Evolutionary conservation across 2,329 filamentous ascomycete species (phyloP), one percentile per base, ranked within the genome.

Genomic region (Cordyceps javanica): DNA sequence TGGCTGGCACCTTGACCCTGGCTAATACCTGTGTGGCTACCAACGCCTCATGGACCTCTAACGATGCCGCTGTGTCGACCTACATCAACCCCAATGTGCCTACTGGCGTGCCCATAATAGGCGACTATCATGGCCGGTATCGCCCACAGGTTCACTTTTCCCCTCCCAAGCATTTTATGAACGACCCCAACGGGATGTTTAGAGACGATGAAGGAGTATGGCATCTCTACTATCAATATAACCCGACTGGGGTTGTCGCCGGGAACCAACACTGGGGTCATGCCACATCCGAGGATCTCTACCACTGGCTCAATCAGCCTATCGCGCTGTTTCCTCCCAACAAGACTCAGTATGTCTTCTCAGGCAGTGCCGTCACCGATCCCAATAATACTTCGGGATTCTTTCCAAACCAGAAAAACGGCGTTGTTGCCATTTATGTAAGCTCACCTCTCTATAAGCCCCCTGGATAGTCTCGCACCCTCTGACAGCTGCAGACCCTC

Each of bases 201-300:
- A 66, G 77, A 6, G 82, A 86, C 60, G 73, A 69, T 2, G 74
- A 82, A 56, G 82, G 82, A 5, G 73, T 75, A 0, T 88, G 81
- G 68, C 85, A 88, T 65, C 62, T 86, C 2, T 88, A 88, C 69
- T 88, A 88, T 63, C 85, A 88, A 65, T 84, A 77, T 73, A 70
- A 70, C 28, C 69, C 69, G 2, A 66, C 62, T 0, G 76, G 65
- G 2, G 68, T 71, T 8, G 74, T 79, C 1, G 79, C 68, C 72
- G 82, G 82, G 1, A 82, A 85, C 60, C 79, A 86, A 64, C 83
- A 87, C 63, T 88, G 85, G 85, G 85, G 85, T 10, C 85, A 88
- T 64, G 83, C 83, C 2, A 87, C 83, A 1, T 83, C 79, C 32
- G 64, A 70, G 14, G 84, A 88, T 63, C 70, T 88, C 1, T 86